These are phyloP conservation scores for Epichloe hybrida DNA, from an alignment of 2,329 filamentous ascomycete genomes.

Conservation along the genomic window DNA sequence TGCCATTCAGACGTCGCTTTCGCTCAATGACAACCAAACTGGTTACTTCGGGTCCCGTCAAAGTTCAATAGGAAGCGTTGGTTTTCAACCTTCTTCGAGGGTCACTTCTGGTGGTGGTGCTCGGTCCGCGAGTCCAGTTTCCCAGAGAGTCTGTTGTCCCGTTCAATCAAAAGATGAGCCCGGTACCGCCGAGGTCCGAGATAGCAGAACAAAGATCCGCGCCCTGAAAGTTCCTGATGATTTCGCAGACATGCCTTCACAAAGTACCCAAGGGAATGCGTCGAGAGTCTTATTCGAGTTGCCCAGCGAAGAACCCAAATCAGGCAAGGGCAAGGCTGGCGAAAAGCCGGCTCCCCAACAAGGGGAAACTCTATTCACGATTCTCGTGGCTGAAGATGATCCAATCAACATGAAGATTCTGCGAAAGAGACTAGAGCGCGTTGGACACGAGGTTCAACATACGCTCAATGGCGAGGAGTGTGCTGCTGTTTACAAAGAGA, in stretches of 20 bases:
- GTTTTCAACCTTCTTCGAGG: slow-evolving; percentile 2
- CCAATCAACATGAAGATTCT: slow-evolving; percentile 76
- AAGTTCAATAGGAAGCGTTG: slow-evolving; percentile 8
- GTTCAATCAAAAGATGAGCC: slow-evolving; percentile 10
- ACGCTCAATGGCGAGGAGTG: slow-evolving; percentile 81
- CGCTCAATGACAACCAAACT: slow-evolving; percentile 23
- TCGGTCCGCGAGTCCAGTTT: slow-evolving; percentile 8
- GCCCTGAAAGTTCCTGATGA: slow-evolving; percentile 37
- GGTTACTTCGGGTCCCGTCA: slow-evolving; percentile 15
- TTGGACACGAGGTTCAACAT: slow-evolving; percentile 56
- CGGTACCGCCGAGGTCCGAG: slow-evolving; percentile 26
- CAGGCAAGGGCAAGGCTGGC: slow-evolving; percentile 5
- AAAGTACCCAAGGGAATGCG: slow-evolving; percentile 16
- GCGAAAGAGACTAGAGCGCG: slow-evolving; percentile 64
- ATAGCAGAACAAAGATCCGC: slow-evolving; percentile 31
- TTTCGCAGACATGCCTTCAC: slow-evolving; percentile 20
- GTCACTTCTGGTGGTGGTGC: slow-evolving; percentile 2
- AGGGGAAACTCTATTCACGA: slow-evolving; percentile 29
- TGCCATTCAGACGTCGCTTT: slow-evolving; percentile 50
- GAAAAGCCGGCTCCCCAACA: slow-evolving; percentile 12
- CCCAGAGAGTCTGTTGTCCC: neutral
- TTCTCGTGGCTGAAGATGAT: slow-evolving; percentile 78
- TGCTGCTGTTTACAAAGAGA: slow-evolving; percentile 53
- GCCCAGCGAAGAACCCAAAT: slow-evolving; percentile 7
- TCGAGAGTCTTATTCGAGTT: slow-evolving; percentile 29